A percentile compares a stretch with the other conserved stretches of the same genome.
These are phyloP conservation scores for Entomophthora muscae DNA, from an alignment of 371 early-diverging fungal species.

Conservation along the genomic window DNA sequence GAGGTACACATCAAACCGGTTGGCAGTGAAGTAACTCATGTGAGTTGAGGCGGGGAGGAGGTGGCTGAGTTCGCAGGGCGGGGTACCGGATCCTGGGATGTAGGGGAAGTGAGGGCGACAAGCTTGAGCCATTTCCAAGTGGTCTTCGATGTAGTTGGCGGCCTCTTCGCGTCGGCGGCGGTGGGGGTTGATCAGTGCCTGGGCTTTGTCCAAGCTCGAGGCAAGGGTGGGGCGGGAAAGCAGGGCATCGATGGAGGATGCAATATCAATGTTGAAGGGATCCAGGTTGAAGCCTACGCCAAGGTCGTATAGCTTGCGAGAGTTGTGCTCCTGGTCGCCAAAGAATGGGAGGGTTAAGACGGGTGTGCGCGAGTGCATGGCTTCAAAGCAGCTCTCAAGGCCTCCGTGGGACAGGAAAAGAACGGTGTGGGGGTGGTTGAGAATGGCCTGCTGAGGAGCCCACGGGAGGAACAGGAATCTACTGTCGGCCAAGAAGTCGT, in stretches of 20 bases:
- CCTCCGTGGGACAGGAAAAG: neutral
- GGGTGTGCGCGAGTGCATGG: neutral
- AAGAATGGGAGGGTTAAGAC: neutral
- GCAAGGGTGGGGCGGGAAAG: neutral
- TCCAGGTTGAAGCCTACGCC: neutral
- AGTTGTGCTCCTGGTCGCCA: neutral
- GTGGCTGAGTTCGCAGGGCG: neutral
- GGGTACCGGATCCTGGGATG: neutral
- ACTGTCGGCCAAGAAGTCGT: neutral
- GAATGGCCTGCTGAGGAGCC: neutral
- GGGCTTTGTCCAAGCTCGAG: neutral
- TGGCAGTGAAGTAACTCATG: neutral
- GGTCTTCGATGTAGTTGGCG: neutral
- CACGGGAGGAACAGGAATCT: neutral
- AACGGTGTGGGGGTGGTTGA: neutral
- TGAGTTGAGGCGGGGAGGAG: neutral
- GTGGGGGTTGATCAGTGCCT: neutral
- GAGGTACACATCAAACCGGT: neutral
- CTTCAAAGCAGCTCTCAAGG: neutral
- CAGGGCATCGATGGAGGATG: neutral
- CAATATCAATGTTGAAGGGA: neutral
- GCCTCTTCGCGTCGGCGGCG: neutral
- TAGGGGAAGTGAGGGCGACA: neutral
- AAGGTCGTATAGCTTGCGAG: neutral
- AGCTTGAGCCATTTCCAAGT: neutral